phyloP scores from a whole-genome alignment of 257 asterid species.

The Phtheirospermum japonicum region DNA sequence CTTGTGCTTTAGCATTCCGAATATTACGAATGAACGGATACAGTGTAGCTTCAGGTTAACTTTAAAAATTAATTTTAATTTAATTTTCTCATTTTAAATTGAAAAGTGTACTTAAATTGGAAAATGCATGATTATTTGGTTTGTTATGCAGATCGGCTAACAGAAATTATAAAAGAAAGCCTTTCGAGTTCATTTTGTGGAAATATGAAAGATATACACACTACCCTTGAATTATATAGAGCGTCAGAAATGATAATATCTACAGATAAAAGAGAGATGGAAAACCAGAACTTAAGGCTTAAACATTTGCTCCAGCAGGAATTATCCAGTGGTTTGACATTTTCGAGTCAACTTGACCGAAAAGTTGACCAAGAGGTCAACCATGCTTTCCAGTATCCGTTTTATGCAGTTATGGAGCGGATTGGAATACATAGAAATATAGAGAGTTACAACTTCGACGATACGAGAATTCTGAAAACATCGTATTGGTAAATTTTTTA shows the following conservation, averaged over 20 bases:
- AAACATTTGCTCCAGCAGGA: slow-evolving; percentile 48
- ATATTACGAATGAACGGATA: slow-evolving; percentile 69
- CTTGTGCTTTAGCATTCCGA: slow-evolving; percentile 81
- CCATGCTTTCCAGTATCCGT: slow-evolving; percentile 56
- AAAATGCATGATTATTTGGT: slow-evolving; percentile 3
- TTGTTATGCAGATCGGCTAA: slow-evolving; percentile 49
- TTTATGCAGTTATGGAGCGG: slow-evolving; percentile 58
- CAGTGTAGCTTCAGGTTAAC: slow-evolving; percentile 62
- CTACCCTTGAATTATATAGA: slow-evolving; percentile 56
- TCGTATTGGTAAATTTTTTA: slow-evolving; percentile 55
- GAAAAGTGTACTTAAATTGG: background rate
- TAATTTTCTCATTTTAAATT: slow-evolving; percentile 7
- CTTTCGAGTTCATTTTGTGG: slow-evolving; percentile 41
- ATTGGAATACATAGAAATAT: slow-evolving; percentile 54
- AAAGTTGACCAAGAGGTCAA: slow-evolving; percentile 57
- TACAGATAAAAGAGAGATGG: slow-evolving; percentile 52
- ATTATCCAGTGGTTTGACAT: slow-evolving; percentile 30
- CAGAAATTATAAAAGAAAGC: slow-evolving; percentile 40
- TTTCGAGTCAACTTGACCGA: slow-evolving; percentile 34
- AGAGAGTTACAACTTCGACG: slow-evolving; percentile 52
- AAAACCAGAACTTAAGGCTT: slow-evolving; percentile 47
- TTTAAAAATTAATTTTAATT: background rate
- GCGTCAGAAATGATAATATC: slow-evolving; percentile 58
- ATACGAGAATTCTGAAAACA: slow-evolving; percentile 63
- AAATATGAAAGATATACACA: slow-evolving; percentile 41